Conservation (phyloP, 306 rosid genomes). For the Quercus aquifolioides region DNA sequence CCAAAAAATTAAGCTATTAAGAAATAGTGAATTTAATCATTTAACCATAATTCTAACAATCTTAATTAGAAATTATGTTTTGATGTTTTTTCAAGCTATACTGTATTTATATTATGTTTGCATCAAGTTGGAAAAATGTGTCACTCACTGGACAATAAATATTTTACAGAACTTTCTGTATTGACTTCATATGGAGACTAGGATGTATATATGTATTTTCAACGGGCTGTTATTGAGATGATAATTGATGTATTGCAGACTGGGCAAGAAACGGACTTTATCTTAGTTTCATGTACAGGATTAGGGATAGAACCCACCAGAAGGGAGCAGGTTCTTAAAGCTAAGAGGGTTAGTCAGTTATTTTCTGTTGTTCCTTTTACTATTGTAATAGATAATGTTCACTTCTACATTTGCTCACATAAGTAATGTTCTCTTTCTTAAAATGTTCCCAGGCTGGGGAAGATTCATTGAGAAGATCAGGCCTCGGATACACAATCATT, state of each 20-base stretch:
- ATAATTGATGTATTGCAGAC: slow-evolving; percentile 53
- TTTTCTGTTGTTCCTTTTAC: slow-evolving; percentile 21
- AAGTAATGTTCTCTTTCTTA: slow-evolving; percentile 14
- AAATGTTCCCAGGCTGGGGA: slow-evolving; percentile 77
- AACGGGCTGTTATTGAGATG: slow-evolving; percentile 18
- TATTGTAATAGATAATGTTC: not conserved
- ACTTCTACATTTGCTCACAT: not conserved
- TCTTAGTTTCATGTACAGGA: slow-evolving; percentile 95
- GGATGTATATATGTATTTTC: not conserved
- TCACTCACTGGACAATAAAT: slow-evolving; percentile 6
- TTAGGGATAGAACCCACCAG: slow-evolving; percentile 83
- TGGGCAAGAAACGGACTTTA: slow-evolving; percentile 94
- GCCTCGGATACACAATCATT: slow-evolving; percentile 91
- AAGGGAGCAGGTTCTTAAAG: slow-evolving; percentile 95
- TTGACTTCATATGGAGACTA: slow-evolving; percentile 1
- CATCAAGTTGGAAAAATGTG: not conserved
- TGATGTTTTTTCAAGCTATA: slow-evolving; percentile 8
- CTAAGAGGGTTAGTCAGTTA: slow-evolving; percentile 70
- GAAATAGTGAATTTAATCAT: too few relatives aligned
- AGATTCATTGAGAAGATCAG: slow-evolving; percentile 89
- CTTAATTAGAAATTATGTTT: not conserved
- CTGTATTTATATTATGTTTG: not conserved
- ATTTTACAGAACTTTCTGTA: not conserved
- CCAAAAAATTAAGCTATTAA: too few relatives aligned
- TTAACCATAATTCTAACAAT: not conserved